Evolutionary conservation across 768 basidiomycete species (phyloP).

Genomic region (Amylocystis lapponica): DNA sequence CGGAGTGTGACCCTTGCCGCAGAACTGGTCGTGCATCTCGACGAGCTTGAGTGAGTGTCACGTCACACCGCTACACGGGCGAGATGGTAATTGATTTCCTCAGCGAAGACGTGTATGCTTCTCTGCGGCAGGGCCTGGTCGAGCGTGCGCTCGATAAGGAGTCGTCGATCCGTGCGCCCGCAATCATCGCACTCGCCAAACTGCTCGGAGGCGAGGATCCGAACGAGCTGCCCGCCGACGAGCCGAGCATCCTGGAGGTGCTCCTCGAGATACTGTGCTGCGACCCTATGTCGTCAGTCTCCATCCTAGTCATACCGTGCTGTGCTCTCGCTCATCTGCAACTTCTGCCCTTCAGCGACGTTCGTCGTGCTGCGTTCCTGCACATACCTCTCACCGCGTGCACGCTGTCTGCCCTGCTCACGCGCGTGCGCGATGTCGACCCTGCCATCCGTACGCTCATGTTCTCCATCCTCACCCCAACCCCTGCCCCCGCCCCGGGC

Average conservation of each 20-base stretch:
- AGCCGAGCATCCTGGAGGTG: slow-evolving; percentile 28
- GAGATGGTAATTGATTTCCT: not conserved
- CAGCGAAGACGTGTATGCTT: slow-evolving; percentile 41
- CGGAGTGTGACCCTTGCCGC: slow-evolving; percentile 40
- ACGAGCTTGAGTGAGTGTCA: slow-evolving; percentile 41
- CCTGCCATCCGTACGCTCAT: slow-evolving; percentile 35
- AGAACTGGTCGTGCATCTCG: slow-evolving; percentile 39
- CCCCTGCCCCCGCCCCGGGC: not conserved
- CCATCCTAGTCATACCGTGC: not conserved
- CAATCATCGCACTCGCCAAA: slow-evolving; percentile 39
- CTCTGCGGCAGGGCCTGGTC: slow-evolving; percentile 32
- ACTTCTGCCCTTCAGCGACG: slow-evolving; percentile 34
- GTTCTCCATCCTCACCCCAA: slow-evolving; percentile 19
- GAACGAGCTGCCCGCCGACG: slow-evolving; percentile 19
- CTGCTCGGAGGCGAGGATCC: slow-evolving; percentile 37
- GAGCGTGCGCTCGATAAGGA: slow-evolving; percentile 45
- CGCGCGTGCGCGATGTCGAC: slow-evolving; percentile 42
- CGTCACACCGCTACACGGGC: too few relatives aligned
- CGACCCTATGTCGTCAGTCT: slow-evolving; percentile 40
- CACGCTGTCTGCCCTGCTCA: slow-evolving; percentile 36
- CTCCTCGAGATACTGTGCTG: slow-evolving; percentile 34
- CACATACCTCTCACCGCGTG: slow-evolving; percentile 32
- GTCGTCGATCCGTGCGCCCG: slow-evolving; percentile 37
- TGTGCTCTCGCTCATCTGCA: not conserved
- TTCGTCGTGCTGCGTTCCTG: slow-evolving; percentile 44